Conservation (phyloP, 805 yeast species). For the Lachancea waltii region DNA sequence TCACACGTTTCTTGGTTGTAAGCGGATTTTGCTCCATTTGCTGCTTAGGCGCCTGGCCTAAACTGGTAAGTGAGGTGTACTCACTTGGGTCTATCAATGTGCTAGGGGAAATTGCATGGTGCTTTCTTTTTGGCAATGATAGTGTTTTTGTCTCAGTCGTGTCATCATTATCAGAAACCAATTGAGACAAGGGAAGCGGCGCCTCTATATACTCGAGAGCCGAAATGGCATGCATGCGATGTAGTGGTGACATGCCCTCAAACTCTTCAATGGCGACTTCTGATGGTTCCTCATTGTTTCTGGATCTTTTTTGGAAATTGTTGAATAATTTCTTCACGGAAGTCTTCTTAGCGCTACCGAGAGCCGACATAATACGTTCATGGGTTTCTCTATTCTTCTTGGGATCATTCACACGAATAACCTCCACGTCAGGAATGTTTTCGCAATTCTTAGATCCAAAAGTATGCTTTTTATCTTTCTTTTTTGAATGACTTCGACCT, state of each 20-base stretch:
- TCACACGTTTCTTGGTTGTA: too few species aligned
- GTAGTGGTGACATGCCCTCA: slow-evolving; percentile 6
- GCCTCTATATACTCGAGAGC: slow-evolving; percentile 14
- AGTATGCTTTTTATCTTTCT: neutral
- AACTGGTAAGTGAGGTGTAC: neutral
- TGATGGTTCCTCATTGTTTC: slow-evolving; percentile 1
- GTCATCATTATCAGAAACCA: slow-evolving; percentile 13
- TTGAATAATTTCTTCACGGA: slow-evolving; percentile 21
- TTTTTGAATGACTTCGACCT: slow-evolving; percentile 2
- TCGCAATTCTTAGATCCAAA: neutral
- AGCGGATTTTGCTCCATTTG: too few species aligned
- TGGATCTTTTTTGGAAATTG: slow-evolving; percentile 10
- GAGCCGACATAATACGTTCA: slow-evolving; percentile 7
- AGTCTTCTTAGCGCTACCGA: slow-evolving; percentile 18
- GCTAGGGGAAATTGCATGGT: neutral
- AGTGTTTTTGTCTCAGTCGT: neutral
- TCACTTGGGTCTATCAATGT: neutral
- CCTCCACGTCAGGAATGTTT: slow-evolving; percentile 1
- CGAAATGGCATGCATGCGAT: slow-evolving; percentile 15
- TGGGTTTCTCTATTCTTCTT: slow-evolving; percentile 4
- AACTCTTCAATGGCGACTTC: neutral
- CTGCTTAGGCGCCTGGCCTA: neutral
- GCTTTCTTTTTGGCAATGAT: slow-evolving; percentile 2
- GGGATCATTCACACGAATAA: slow-evolving; percentile 2
- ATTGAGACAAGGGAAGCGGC: slow-evolving; percentile 18